Conservation (phyloP, 1,284 basidiomycete genomes). For the Sporisorium scitamineum region DNA sequence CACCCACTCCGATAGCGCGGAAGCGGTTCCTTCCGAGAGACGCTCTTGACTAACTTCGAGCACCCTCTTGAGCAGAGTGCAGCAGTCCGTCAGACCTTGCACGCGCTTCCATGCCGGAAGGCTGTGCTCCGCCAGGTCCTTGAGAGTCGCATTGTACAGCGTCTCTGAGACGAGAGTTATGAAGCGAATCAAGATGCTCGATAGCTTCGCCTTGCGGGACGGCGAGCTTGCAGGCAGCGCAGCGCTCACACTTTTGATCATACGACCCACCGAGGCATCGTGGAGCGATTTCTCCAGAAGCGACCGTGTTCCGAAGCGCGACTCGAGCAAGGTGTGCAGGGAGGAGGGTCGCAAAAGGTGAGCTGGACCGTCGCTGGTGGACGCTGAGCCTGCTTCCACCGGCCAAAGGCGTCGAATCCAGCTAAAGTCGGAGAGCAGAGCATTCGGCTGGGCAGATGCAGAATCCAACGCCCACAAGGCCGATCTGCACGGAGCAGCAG, state of each 20-base stretch:
- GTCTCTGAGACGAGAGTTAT: conserved; percentile 26
- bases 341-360: conserved; percentile 40
- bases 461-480: conserved; percentile 35
- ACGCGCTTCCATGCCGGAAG: conserved; percentile 17
- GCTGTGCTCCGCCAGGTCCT: conserved; percentile 13
- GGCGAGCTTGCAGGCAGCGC: conserved; percentile 43
- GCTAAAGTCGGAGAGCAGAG: conserved; percentile 27
- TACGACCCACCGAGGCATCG: conserved; percentile 32
- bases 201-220: conserved; percentile 30
- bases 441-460: conserved; percentile 15
- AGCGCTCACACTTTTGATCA: conserved; percentile 39
- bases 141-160: conserved; percentile 27
- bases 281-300: conserved; percentile 37
- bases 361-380: conserved; percentile 29
- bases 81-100: conserved; percentile 6
- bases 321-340: conserved; percentile 33
- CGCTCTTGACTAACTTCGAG: conserved; percentile 9
- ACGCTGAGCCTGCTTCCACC: conserved; percentile 1
- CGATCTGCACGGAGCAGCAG: conserved; percentile 30
- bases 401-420: conserved; percentile 45
- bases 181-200: conserved; percentile 19
- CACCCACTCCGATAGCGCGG: conserved; percentile 25
- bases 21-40: conserved; percentile 20
- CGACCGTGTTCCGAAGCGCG: conserved; percentile 33
- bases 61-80: conserved; percentile 8